phyloP scores from a whole-genome alignment of 345 rosid species.

The Citrus sinensis region DNA sequence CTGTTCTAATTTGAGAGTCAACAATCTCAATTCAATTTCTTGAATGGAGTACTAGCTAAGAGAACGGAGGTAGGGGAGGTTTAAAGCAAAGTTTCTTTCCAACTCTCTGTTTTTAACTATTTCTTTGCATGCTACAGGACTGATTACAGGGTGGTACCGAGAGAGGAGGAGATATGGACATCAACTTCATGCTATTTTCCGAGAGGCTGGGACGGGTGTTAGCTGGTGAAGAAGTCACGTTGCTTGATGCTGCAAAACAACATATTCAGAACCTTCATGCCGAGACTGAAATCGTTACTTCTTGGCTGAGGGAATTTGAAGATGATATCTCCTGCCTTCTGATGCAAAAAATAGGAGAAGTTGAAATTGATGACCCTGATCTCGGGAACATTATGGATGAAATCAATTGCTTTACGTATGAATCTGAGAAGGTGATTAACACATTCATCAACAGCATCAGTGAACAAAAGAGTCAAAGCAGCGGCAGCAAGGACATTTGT shows the following conservation, averaged over 20 bases:
- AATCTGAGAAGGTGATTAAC: neutral
- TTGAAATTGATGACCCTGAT: neutral
- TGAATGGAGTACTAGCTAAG: no score
- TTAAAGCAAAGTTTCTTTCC: no score
- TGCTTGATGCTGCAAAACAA: neutral
- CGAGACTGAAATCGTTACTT: neutral
- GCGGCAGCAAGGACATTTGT: neutral
- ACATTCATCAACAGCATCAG: neutral
- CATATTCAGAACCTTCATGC: neutral
- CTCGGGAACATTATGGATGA: neutral
- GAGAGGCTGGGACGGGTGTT: neutral
- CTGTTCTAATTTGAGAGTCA: no score
- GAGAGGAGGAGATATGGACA: neutral
- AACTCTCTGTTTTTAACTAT: no score
- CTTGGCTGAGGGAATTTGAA: neutral
- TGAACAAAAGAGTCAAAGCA: neutral
- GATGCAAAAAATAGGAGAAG: no score
- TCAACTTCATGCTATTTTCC: neutral
- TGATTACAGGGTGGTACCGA: no score
- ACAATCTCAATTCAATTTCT: no score
- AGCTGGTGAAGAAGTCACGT: neutral
- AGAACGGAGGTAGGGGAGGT: no score
- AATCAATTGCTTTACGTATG: neutral
- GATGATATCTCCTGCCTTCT: rapidly evolving
- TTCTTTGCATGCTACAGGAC: no score